Evolutionary conservation across 495 filamentous ascomycete species (phyloP).

Genomic region (Aspergillus leporis): DNA sequence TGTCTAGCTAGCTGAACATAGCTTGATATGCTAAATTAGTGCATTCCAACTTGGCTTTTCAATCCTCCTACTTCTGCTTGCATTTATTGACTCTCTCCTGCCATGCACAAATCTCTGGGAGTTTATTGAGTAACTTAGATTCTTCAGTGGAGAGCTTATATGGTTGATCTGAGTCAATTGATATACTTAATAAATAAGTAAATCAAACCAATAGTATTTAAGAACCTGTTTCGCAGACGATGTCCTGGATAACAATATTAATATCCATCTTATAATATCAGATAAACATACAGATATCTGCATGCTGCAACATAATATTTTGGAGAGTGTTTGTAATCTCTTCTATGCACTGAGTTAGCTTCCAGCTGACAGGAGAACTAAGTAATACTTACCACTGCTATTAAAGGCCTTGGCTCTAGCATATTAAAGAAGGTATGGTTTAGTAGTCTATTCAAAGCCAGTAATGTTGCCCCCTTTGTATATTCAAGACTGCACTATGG

Average conservation of each 20-base stretch:
- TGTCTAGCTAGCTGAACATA: background rate
- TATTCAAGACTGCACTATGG: slow-evolving; percentile 25
- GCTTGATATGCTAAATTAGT: background rate
- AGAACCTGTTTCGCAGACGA: slow-evolving; percentile 25
- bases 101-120: slow-evolving; percentile 14
- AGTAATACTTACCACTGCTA: slow-evolving; percentile 23
- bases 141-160: slow-evolving; percentile 18
- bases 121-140: slow-evolving; percentile 23
- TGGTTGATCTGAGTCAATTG: slow-evolving; percentile 34
- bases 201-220: slow-evolving; percentile 22
- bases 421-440: slow-evolving; percentile 26
- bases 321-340: slow-evolving; percentile 34
- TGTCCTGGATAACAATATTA: slow-evolving; percentile 27
- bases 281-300: slow-evolving; percentile 30
- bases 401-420: slow-evolving; percentile 27
- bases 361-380: background rate
- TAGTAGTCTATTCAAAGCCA: slow-evolving; percentile 23
- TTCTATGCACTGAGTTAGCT: slow-evolving; percentile 19
- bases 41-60: background rate
- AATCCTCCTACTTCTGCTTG: slow-evolving; percentile 10
- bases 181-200: slow-evolving; percentile 33
- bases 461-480: slow-evolving; percentile 26
- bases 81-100: slow-evolving; percentile 15
- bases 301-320: slow-evolving; percentile 35
- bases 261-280: slow-evolving; percentile 33